phyloP scores from a whole-genome alignment of 306 rosid species.

The Castanea mollissima region DNA sequence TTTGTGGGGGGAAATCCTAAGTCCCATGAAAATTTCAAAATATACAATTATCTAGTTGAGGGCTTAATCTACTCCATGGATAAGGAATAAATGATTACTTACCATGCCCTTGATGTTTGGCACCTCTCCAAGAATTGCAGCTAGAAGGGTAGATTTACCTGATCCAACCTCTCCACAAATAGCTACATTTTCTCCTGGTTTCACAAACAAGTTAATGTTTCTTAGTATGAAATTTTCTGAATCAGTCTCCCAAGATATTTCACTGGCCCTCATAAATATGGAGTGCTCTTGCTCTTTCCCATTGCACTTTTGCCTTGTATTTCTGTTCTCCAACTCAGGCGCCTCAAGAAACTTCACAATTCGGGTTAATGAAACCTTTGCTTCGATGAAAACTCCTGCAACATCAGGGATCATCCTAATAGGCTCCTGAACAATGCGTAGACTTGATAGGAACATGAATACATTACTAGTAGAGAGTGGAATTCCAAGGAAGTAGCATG shows the following conservation, averaged over 20 bases:
- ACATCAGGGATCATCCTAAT: slow-evolving; percentile 19
- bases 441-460: slow-evolving; percentile 21
- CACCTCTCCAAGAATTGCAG: too few species aligned
- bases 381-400: slow-evolving; percentile 22
- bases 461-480: slow-evolving; percentile 17
- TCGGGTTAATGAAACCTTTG: slow-evolving; percentile 25
- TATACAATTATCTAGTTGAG: too few species aligned
- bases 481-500: slow-evolving; percentile 29
- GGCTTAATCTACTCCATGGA: too few species aligned
- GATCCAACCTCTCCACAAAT: slow-evolving; percentile 26
- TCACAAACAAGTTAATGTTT: slow-evolving; percentile 19
- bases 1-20: too few species aligned
- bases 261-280: background rate
- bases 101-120: too few species aligned
- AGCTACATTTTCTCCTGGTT: slow-evolving; percentile 24
- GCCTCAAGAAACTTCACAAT: slow-evolving; percentile 28
- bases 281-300: slow-evolving; percentile 7
- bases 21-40: too few species aligned
- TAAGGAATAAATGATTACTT: too few species aligned
- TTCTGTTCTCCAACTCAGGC: slow-evolving; percentile 13
- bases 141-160: too few species aligned
- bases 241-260: slow-evolving; percentile 25
- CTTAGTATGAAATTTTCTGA: slow-evolving; percentile 11
- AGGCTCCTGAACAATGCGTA: slow-evolving; percentile 30
- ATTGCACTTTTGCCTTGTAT: background rate